phyloP scores from a whole-genome alignment of 768 basidiomycete genomes.

The Rhizopogon roseolus region DNA sequence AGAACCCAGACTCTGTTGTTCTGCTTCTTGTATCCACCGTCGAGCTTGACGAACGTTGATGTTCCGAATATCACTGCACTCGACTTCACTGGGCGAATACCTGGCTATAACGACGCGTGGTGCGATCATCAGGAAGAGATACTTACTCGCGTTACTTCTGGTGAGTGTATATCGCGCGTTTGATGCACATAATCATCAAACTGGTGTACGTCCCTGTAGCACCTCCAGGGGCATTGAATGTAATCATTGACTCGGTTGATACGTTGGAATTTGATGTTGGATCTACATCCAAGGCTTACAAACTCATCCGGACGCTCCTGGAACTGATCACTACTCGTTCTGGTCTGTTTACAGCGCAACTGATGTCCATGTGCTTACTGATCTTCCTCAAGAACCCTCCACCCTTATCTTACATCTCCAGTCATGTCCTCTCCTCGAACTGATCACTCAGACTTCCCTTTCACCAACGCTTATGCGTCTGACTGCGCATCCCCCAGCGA shows the following conservation, averaged over 20 bases:
- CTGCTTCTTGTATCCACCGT: slow-evolving; percentile 52
- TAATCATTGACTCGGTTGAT: slow-evolving; percentile 72
- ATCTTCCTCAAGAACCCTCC: slow-evolving; percentile 37
- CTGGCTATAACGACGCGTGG: slow-evolving; percentile 43
- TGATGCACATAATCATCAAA: not conserved
- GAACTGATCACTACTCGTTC: slow-evolving; percentile 39
- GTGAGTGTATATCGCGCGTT: slow-evolving; percentile 25
- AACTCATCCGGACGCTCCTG: slow-evolving; percentile 46
- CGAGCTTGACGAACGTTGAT: slow-evolving; percentile 33
- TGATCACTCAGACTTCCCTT: slow-evolving; percentile 58
- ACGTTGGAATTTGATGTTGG: slow-evolving; percentile 55
- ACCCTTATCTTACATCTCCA: slow-evolving; percentile 58
- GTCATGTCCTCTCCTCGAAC: slow-evolving; percentile 44
- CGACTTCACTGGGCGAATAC: slow-evolving; percentile 47
- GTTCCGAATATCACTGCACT: slow-evolving; percentile 33
- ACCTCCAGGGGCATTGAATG: slow-evolving; percentile 44
- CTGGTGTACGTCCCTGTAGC: slow-evolving; percentile 21
- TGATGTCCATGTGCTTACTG: slow-evolving; percentile 2
- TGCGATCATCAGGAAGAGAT: slow-evolving; percentile 33
- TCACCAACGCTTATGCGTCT: slow-evolving; percentile 61
- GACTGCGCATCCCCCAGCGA: slow-evolving; percentile 62
- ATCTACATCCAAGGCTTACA: slow-evolving; percentile 49
- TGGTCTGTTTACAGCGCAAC: slow-evolving; percentile 32
- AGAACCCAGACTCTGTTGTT: slow-evolving; percentile 40
- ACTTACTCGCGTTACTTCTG: slow-evolving; percentile 35